Evolutionary conservation across 2,329 filamentous ascomycete species (phyloP).

Genomic region (Coniochaeta ligniaria): DNA sequence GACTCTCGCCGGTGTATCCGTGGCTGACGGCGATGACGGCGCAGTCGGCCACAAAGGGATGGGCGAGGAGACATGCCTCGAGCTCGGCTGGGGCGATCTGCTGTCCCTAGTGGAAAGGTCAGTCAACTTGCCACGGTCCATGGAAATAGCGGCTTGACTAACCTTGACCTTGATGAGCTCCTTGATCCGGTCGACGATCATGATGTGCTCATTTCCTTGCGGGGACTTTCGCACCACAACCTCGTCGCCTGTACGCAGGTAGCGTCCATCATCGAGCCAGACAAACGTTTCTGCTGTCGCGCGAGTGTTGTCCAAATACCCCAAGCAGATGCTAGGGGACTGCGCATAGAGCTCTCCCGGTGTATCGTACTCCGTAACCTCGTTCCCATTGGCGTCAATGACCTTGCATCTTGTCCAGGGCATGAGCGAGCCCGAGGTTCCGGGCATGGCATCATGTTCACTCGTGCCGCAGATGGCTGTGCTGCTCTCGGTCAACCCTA

Average conservation of each 20-base stretch:
- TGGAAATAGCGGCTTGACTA: constrained; percentile 13
- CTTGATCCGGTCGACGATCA: constrained; percentile 66
- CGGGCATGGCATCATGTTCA: constrained; percentile 56
- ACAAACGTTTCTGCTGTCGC: constrained; percentile 73
- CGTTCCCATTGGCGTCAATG: constrained; percentile 58
- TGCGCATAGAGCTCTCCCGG: constrained; percentile 75
- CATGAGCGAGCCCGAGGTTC: constrained; percentile 62
- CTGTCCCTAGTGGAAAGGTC: constrained; percentile 38
- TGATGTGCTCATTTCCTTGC: constrained; percentile 66
- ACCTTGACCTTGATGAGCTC: constrained; percentile 41
- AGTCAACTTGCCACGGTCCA: background rate
- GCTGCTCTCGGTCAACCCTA: constrained; percentile 65
- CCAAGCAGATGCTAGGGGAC: constrained; percentile 65
- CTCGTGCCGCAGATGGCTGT: constrained; percentile 58
- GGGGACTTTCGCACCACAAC: constrained; percentile 57
- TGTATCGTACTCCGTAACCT: constrained; percentile 56
- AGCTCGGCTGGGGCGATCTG: constrained; percentile 75
- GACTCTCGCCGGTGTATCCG: constrained; percentile 50
- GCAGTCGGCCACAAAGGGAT: constrained; percentile 63
- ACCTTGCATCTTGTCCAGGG: constrained; percentile 58
- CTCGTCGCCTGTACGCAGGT: constrained; percentile 80
- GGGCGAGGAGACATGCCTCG: constrained; percentile 65
- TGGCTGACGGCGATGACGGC: constrained; percentile 65
- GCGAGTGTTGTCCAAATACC: constrained; percentile 77
- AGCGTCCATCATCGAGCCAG: constrained; percentile 54